Conservation (phyloP, 768 basidiomycete species). For the Pleurotus djamor region DNA sequence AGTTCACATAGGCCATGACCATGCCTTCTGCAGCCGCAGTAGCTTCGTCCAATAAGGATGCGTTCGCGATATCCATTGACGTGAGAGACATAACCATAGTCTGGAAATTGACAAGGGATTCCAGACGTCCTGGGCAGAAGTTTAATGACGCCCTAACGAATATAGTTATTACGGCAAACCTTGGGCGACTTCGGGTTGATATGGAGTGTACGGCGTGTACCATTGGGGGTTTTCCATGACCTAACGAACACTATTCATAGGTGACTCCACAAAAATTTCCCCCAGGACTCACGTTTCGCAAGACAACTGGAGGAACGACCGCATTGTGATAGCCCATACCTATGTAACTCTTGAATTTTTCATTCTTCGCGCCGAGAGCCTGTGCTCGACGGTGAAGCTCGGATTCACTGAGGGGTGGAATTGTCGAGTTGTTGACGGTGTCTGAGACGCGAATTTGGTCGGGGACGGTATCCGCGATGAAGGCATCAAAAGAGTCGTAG, state of each 20-base stretch:
- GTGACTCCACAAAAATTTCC: not conserved
- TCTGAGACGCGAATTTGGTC: conserved; percentile 68
- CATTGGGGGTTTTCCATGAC: conserved; percentile 95
- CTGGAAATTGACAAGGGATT: conserved; percentile 96
- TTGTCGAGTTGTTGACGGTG: conserved; percentile 61
- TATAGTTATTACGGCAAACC: conserved; percentile 40
- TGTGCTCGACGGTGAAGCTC: conserved; percentile 78
- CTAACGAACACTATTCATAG: conserved; percentile 27
- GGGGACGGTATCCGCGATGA: conserved; percentile 83
- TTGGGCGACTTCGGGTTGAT: conserved; percentile 98
- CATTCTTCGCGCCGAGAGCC: conserved; percentile 75
- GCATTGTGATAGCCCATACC: conserved; percentile 98
- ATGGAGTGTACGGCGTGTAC: conserved; percentile 97
- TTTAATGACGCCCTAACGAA: conserved; percentile 2
- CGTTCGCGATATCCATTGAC: conserved; percentile 93
- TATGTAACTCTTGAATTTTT: conserved; percentile 88
- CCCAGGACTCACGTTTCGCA: conserved; percentile 70
- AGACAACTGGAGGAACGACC: conserved; percentile 92
- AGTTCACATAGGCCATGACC: conserved; percentile 84
- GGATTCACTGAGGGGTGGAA: conserved; percentile 81
- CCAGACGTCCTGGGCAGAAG: conserved; percentile 72
- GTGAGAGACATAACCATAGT: conserved; percentile 95
- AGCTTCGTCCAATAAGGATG: conserved; percentile 92
- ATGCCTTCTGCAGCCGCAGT: conserved; percentile 96
- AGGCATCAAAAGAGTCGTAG: conserved; percentile 85